phyloP scores from a whole-genome alignment of 768 basidiomycete species.

The Sarcodon sp. region DNA sequence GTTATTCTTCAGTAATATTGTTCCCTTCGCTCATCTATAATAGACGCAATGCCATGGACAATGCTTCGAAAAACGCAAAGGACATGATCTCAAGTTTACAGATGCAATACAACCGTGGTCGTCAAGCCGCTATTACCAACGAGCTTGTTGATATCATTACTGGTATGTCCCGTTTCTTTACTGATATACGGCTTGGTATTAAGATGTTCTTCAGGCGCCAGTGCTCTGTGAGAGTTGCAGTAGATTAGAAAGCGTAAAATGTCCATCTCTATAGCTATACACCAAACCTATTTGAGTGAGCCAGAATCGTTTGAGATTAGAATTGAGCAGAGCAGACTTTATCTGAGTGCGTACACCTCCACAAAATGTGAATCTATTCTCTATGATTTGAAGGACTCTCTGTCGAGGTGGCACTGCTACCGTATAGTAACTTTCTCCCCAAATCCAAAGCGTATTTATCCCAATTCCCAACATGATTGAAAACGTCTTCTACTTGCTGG shows the following conservation, averaged over 20 bases:
- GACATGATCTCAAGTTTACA: conserved; percentile 85
- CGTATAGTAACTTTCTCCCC: background rate
- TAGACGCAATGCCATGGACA: conserved; percentile 99
- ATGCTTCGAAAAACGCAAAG: conserved; percentile 94
- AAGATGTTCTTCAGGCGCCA: conserved; percentile 25
- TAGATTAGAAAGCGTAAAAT: background rate
- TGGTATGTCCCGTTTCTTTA: conserved; percentile 34
- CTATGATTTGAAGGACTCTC: background rate
- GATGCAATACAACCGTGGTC: conserved; percentile 97
- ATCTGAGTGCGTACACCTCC: too few species aligned
- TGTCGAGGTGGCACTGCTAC: background rate
- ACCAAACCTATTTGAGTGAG: too few species aligned
- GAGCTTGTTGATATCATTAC: conserved; percentile 90
- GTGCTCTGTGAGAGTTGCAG: conserved; percentile 24
- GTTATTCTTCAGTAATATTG: conserved; percentile 2
- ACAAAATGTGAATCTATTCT: too few species aligned
- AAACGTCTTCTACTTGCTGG: background rate
- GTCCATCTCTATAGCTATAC: too few species aligned
- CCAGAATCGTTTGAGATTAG: too few species aligned
- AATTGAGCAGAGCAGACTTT: too few species aligned
- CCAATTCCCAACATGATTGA: background rate
- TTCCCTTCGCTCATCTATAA: conserved; percentile 4
- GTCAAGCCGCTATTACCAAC: conserved; percentile 95
- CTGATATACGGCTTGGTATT: background rate
- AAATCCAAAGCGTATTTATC: background rate